Base-by-base conservation (phyloP, 2,329 filamentous ascomycete genomes). In the Cercospora janseana region DNA sequence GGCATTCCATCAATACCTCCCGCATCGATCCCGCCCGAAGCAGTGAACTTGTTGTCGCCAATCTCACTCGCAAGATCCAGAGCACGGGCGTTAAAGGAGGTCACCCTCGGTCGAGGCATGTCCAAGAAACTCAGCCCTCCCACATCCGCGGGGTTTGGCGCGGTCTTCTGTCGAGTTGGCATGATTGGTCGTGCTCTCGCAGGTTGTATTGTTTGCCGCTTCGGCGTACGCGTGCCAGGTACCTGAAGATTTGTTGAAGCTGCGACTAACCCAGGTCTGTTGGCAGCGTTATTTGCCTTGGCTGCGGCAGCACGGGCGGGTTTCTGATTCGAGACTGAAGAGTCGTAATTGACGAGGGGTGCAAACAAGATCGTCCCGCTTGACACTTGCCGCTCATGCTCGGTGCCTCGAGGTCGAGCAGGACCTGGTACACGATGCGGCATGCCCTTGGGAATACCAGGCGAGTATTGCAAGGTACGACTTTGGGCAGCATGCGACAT, bases 331-430 rank as follows among this genome's bases (percentile, higher is more conserved):
- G 70, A 59, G 2, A 69, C 64, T 5, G 70, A 67, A 3, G 69
- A 68, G 27, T 68, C 62, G 54, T 54, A 54, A 29, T 34, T 45
- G 15, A 57, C 43, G 31, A 56, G 55, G n/a, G 90, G 90, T 26
- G 87, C 90, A 70, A 87, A 95, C 1, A 95, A 74, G 46, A 94
- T 90, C 0, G 91, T 95, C 60, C 85, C 88, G 15, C 83, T 86
- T 0, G 91, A 95, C 3, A 86, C 68, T 9, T 88, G 90, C 28
- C 90, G 85, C 48, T 72, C 79, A 62, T 95, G 90, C 64, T 69
- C 41, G 41, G 55, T 58, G 32, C 57, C 61, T 49, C 47, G 38
- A 15, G 50, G 43, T 6, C 43, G 61, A 70, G 64, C 70, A 16
- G 46, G 20, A 16, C 24, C 12, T 21, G 37, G 26, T 9, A 18